Conservation (phyloP, 768 basidiomycete genomes). For the Pisolithus tinctorius region DNA sequence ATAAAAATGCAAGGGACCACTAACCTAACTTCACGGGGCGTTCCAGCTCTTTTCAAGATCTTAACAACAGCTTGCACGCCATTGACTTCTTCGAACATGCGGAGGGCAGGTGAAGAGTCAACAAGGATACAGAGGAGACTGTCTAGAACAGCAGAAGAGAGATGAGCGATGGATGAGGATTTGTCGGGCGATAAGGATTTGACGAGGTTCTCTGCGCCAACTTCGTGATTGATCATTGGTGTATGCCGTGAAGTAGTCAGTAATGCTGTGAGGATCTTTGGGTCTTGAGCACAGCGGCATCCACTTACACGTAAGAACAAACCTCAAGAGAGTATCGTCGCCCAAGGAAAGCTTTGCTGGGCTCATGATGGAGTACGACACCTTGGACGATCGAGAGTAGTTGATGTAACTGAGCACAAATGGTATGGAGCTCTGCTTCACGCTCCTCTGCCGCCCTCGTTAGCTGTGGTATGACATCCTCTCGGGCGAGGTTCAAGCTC, state of each 20-base stretch:
- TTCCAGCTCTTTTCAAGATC: conserved; percentile 78
- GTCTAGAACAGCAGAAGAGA: conserved; percentile 76
- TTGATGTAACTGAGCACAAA: conserved; percentile 50
- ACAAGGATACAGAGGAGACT: conserved; percentile 86
- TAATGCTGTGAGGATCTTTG: conserved; percentile 64
- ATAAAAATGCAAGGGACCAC: conserved; percentile 45
- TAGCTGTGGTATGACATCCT: background rate
- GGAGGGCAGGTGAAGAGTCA: conserved; percentile 68
- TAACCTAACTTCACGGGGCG: conserved; percentile 83
- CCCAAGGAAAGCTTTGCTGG: conserved; percentile 66
- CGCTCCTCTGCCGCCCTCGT: conserved; percentile 29
- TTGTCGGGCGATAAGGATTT: no score
- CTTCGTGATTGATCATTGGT: conserved; percentile 22
- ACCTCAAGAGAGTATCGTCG: conserved; percentile 67
- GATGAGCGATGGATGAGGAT: conserved; percentile 27
- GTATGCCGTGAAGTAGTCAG: conserved; percentile 67
- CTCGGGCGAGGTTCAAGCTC: conserved; percentile 7
- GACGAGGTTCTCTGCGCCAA: background rate
- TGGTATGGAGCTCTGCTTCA: conserved; percentile 38
- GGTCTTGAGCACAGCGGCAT: conserved; percentile 4
- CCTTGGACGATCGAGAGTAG: conserved; percentile 73
- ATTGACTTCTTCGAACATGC: conserved; percentile 68
- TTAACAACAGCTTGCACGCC: conserved; percentile 84
- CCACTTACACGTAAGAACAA: background rate
- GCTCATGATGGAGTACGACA: conserved; percentile 56